phyloP scores from a whole-genome alignment of 108 stramenopile species.

The Cyclotella atomus region DNA sequence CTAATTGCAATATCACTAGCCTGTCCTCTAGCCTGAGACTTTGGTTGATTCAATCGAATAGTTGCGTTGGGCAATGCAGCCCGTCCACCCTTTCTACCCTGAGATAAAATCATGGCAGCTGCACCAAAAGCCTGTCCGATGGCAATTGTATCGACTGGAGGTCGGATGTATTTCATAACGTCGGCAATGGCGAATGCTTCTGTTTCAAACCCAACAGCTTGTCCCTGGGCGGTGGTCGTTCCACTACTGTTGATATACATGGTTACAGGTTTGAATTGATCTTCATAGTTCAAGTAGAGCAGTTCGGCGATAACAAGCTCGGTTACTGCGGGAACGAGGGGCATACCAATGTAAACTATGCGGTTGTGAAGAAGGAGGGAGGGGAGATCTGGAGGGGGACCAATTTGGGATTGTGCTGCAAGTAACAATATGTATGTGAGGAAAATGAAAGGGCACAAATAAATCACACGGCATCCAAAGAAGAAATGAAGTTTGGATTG shows the following conservation, averaged over 20 bases:
- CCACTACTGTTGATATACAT: conserved; percentile 98
- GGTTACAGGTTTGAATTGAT: conserved; percentile 86
- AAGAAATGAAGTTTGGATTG: too few relatives aligned
- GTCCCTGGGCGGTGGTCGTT: conserved; percentile 90
- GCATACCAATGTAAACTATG: conserved; percentile 99
- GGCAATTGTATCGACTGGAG: conserved; percentile 95
- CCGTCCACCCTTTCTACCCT: conserved; percentile 92
- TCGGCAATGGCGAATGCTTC: conserved; percentile 99
- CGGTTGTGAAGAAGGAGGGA: conserved; percentile 97
- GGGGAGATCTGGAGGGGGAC: conserved; percentile 98
- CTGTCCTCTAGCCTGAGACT: conserved; percentile 91
- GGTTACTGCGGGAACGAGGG: conserved; percentile 95
- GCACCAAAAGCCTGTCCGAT: conserved; percentile 97
- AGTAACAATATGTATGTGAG: background rate
- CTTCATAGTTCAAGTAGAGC: conserved; percentile 95
- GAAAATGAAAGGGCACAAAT: background rate
- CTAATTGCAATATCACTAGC: conserved; percentile 97
- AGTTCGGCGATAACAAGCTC: conserved; percentile 96
- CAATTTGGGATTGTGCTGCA: conserved; percentile 66
- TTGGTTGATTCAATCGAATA: conserved; percentile 95
- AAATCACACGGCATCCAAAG: too few relatives aligned
- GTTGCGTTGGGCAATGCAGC: conserved; percentile 94
- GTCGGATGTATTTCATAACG: conserved; percentile 97
- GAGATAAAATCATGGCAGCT: conserved; percentile 95
- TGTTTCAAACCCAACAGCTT: conserved; percentile 95